Evolutionary conservation across 148 eudicot species (phyloP), one percentile per base, ranked within the genome.

Genomic region (Fagopyrum esculentum): DNA sequence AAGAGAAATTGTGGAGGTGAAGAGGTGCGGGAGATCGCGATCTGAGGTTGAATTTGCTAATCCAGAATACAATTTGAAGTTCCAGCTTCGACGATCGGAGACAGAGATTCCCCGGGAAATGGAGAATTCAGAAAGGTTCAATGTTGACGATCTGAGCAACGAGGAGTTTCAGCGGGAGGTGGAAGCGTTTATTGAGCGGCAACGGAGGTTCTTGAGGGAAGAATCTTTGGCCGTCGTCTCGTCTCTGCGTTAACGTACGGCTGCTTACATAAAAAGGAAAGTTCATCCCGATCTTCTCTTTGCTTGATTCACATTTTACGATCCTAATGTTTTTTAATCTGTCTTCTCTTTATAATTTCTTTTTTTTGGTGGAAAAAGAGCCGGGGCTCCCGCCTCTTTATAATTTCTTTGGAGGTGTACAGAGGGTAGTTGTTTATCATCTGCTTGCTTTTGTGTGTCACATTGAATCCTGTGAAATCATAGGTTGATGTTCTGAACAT

Each of bases 81-180:
- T 74, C 63, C 72, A 83, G 61, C 80, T 87, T 35, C 82, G 88
- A 74, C 81, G 86, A 43, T 85, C 91, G 77, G 83, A 73, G 78
- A 83, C 87, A 43, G 84, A 79, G 52, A 81, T 76, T 57, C 63
- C 74, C 6, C 77, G 79, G 73, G 75, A 75, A 80, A n/a, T 26
- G 30, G 79, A 68, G 76, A 52, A 30, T 19, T 26, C 45, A 1
- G 50, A 48, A 71, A 43, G 69, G 6, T 22, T 74, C 1, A 81
- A 82, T 16, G 89, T 82, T 47, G 92, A 93, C 9, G 79, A 64
- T 4, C 40, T 90, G 77, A 90, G 88, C 80, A 78, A 55, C 73
- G 96, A 89, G 51, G 98, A 93, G 77, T 90, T 93, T 68, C 81
- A 73, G 72, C 75, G 75, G 3, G 86, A 80, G 45, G 79, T 90